phyloP scores from a whole-genome alignment of 2,329 filamentous ascomycete genomes.

The Epichloe baconii region DNA sequence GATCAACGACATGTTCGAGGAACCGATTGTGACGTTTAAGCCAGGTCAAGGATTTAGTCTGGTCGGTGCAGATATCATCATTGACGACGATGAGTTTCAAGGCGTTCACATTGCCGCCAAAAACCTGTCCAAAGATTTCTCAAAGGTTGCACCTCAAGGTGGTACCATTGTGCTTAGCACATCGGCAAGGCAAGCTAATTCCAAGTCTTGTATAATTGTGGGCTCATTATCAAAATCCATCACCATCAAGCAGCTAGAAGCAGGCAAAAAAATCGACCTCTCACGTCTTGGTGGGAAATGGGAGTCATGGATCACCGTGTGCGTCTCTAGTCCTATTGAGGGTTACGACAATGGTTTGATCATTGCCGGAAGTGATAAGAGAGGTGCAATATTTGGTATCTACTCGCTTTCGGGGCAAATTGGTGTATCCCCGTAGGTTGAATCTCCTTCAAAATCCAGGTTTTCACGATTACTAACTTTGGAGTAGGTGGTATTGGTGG shows the following conservation, averaged over 20 bases:
- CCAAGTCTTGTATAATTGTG: constrained; percentile 12
- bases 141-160: constrained; percentile 11
- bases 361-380: constrained; percentile 44
- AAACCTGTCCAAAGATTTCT: constrained; percentile 18
- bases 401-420: constrained; percentile 50
- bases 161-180: constrained; percentile 6
- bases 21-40: constrained; percentile 14
- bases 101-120: constrained; percentile 21
- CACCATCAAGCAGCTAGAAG: constrained; percentile 8
- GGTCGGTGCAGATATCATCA: constrained; percentile 17
- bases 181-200: neutral
- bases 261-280: constrained; percentile 11
- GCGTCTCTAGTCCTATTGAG: constrained; percentile 34
- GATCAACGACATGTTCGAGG: constrained; percentile 13
- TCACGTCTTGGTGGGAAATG: constrained; percentile 29
- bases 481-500: constrained; percentile 41
- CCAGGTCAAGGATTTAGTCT: constrained; percentile 14
- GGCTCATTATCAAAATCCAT: constrained; percentile 12
- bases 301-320: constrained; percentile 39
- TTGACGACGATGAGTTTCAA: constrained; percentile 17
- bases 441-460: neutral
- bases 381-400: constrained; percentile 46
- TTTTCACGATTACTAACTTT: neutral
- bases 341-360: constrained; percentile 32
- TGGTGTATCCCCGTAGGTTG: constrained; percentile 37